A percentile compares a stretch with the other conserved stretches of the same genome.
phyloP scores from a whole-genome alignment of 306 rosid genomes.

The Quercus glauca region DNA sequence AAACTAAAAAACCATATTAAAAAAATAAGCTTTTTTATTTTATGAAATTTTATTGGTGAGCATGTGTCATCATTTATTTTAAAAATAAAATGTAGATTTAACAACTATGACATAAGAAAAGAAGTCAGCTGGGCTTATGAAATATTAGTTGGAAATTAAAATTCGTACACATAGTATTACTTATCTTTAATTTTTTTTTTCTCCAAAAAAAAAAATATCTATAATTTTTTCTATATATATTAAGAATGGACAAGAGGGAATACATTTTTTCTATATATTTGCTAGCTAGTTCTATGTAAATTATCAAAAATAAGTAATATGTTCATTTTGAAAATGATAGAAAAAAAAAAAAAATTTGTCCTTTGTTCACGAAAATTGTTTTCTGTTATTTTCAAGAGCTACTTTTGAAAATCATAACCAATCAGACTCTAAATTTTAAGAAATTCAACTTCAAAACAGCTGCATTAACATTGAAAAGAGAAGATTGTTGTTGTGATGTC shows the following conservation, averaged over 20 bases:
- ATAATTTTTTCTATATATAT: too few species aligned
- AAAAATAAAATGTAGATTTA: neutral
- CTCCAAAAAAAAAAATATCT: too few species aligned
- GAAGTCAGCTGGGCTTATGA: too few species aligned
- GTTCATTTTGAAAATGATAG: neutral
- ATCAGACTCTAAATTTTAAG: neutral
- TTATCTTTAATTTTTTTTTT: neutral
- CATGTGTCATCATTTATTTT: neutral
- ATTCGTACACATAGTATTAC: neutral
- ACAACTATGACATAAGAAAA: too few species aligned
- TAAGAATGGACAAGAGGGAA: neutral
- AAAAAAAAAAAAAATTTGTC: too few species aligned
- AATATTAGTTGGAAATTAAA: neutral
- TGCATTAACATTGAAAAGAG: neutral
- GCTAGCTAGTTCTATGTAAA: neutral
- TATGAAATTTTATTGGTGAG: neutral
- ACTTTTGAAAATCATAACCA: too few species aligned
- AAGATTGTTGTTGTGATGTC: neutral
- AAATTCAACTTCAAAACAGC: neutral
- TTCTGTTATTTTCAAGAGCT: too few species aligned
- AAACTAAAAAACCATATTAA: too few species aligned
- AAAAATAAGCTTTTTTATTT: neutral
- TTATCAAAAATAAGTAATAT: neutral
- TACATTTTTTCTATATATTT: too few species aligned
- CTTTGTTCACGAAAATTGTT: too few species aligned